phyloP scores from a whole-genome alignment of 2,329 filamentous ascomycete genomes.

The Diaporthe vexans region DNA sequence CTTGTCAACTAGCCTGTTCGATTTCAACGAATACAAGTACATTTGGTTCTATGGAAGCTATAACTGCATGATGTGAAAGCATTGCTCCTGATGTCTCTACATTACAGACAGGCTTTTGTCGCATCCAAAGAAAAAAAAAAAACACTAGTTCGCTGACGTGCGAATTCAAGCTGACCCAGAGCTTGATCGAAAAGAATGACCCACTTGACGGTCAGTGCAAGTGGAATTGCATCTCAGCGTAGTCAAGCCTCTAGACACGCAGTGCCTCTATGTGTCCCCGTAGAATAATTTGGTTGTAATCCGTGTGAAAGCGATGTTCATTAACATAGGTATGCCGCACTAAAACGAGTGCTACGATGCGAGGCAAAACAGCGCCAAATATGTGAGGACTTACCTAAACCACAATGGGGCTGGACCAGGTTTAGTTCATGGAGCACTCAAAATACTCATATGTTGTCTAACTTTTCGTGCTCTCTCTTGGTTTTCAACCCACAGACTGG shows the following conservation, averaged over 20 bases:
- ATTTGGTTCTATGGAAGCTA: no score
- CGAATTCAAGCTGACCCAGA: background rate
- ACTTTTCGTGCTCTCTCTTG: background rate
- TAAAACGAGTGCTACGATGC: no score
- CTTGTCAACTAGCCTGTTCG: no score
- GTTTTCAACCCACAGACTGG: slow-evolving; percentile 10
- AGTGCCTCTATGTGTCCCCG: background rate
- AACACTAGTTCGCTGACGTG: background rate
- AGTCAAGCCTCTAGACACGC: background rate
- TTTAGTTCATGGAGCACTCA: background rate
- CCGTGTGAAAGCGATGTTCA: background rate
- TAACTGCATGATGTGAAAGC: no score
- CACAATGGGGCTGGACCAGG: background rate
- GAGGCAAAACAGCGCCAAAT: background rate
- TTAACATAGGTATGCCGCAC: background rate
- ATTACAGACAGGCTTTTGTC: background rate
- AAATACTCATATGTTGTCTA: no score
- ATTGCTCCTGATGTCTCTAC: background rate
- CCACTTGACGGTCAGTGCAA: background rate
- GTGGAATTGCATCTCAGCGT: background rate
- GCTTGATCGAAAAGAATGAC: background rate
- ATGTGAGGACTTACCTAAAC: background rate
- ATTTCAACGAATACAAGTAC: no score
- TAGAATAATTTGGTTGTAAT: background rate
- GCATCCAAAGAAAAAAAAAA: background rate